Conservation (phyloP, 768 basidiomycete genomes). For the Mycena floridula region DNA sequence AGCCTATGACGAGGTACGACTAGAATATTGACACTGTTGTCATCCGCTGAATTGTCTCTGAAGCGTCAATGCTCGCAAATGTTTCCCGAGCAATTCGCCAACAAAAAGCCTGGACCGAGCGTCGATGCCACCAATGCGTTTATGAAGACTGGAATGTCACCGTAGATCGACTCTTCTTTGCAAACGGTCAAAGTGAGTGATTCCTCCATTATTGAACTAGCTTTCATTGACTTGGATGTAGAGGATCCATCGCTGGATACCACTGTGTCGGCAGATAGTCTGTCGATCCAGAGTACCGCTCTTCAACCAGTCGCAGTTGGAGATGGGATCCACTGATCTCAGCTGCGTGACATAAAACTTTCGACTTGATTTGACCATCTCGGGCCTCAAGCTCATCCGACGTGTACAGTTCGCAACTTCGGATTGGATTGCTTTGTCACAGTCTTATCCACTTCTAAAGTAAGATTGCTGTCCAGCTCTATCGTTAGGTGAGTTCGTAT, state of each 20-base stretch:
- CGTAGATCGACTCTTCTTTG: constrained; percentile 56
- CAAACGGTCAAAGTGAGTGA: constrained; percentile 57
- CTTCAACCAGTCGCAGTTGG: constrained; percentile 49
- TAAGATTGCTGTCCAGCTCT: no score
- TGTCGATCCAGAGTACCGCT: constrained; percentile 37
- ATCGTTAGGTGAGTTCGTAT: no score
- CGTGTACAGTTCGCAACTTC: no score
- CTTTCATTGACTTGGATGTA: constrained; percentile 14
- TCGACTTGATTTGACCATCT: no score
- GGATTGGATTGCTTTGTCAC: no score
- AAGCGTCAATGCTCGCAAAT: constrained; percentile 64
- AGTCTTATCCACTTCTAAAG: no score
- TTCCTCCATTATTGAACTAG: neutral
- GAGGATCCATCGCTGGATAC: constrained; percentile 71
- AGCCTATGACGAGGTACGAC: constrained; percentile 43
- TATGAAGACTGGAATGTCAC: constrained; percentile 62
- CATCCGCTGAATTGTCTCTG: neutral
- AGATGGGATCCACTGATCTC: constrained; percentile 66
- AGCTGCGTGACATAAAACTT: no score
- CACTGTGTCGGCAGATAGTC: constrained; percentile 53
- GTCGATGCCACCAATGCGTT: constrained; percentile 34
- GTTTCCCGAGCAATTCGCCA: constrained; percentile 55
- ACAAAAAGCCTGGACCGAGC: constrained; percentile 34
- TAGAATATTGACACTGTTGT: neutral
- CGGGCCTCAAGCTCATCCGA: no score